A percentile compares a stretch with the other conserved stretches of the same genome.
phyloP scores from a whole-genome alignment of 208 protist genomes.

The Sergeia podlipaevii region DNA sequence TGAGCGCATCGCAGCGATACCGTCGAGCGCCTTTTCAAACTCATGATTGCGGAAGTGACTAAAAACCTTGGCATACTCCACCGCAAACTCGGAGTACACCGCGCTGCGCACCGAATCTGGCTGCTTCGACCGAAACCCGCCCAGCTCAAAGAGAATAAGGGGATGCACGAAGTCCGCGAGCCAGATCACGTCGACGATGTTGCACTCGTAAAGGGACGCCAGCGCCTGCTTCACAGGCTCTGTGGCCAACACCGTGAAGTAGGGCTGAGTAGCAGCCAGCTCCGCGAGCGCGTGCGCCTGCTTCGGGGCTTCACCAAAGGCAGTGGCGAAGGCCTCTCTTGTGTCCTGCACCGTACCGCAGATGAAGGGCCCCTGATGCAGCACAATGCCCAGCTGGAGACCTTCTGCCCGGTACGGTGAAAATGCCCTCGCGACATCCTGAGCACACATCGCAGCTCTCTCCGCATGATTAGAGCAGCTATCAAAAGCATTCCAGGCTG shows the following conservation, averaged over 20 bases:
- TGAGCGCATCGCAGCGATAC: slow-evolving; percentile 28
- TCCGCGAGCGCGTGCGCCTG: slow-evolving; percentile 57
- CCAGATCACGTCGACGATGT: slow-evolving; percentile 78
- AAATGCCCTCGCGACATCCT: slow-evolving; percentile 57
- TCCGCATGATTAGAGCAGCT: slow-evolving; percentile 66
- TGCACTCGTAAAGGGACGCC: slow-evolving; percentile 62
- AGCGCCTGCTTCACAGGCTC: slow-evolving; percentile 80
- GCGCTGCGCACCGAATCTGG: slow-evolving; percentile 7
- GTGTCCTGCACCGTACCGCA: slow-evolving; percentile 78
- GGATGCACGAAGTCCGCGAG: slow-evolving; percentile 33
- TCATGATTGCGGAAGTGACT: slow-evolving; percentile 74
- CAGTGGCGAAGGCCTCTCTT: slow-evolving; percentile 73
- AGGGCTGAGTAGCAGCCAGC: slow-evolving; percentile 44
- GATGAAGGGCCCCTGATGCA: slow-evolving; percentile 75
- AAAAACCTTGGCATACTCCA: slow-evolving; percentile 72
- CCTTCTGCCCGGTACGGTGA: slow-evolving; percentile 44
- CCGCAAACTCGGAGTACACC: slow-evolving; percentile 27
- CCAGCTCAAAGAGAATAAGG: slow-evolving; percentile 78
- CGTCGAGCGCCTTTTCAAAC: slow-evolving; percentile 39
- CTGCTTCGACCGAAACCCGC: slow-evolving; percentile 1
- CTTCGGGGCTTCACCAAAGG: slow-evolving; percentile 65
- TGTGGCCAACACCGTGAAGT: slow-evolving; percentile 57
- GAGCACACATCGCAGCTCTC: slow-evolving; percentile 60
- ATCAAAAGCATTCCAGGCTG: slow-evolving; percentile 85
- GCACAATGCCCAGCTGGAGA: slow-evolving; percentile 68